phyloP scores from a whole-genome alignment of 305 asterid genomes.

The Rubia occidens region DNA sequence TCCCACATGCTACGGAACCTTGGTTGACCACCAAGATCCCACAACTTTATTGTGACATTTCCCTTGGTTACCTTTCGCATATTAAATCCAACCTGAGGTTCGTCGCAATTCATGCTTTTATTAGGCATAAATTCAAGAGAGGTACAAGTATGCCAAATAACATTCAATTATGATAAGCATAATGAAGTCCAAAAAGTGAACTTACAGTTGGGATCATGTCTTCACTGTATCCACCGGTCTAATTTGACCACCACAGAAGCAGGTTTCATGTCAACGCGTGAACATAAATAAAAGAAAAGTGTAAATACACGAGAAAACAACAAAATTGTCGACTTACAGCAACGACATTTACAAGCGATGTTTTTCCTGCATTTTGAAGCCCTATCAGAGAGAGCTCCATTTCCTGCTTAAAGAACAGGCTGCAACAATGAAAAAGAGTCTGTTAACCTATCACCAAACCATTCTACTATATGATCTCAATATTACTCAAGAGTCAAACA shows the following conservation, averaged over 20 bases:
- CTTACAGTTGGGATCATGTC: conserved; percentile 98
- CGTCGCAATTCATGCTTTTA: conserved; percentile 7
- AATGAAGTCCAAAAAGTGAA: conserved; percentile 19
- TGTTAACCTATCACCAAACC: conserved; percentile 3
- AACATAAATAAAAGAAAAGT: conserved; percentile 3
- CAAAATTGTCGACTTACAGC: conserved; percentile 55
- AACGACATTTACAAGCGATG: conserved; percentile 91
- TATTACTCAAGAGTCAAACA: not conserved
- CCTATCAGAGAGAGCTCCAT: conserved; percentile 99
- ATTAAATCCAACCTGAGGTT: conserved; percentile 79
- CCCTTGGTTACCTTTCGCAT: conserved; percentile 98
- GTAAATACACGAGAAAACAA: conserved; percentile 10
- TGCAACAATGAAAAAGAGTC: conserved; percentile 24
- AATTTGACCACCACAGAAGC: conserved; percentile 11
- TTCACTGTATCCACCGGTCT: conserved; percentile 99
- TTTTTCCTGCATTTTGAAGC: conserved; percentile 95
- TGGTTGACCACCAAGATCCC: conserved; percentile 99
- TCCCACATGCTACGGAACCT: conserved; percentile 99
- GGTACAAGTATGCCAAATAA: conserved; percentile 9
- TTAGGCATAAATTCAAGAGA: conserved; percentile 5
- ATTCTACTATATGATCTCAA: too few species aligned
- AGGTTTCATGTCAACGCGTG: conserved; percentile 11
- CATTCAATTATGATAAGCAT: conserved; percentile 3
- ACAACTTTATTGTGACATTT: conserved; percentile 87
- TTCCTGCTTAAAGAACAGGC: conserved; percentile 99